Percentiles rank a stretch among this genome's conserved stretches.
Conservation (phyloP, 2,329 filamentous ascomycete genomes). For the Ramularia endophylla region DNA sequence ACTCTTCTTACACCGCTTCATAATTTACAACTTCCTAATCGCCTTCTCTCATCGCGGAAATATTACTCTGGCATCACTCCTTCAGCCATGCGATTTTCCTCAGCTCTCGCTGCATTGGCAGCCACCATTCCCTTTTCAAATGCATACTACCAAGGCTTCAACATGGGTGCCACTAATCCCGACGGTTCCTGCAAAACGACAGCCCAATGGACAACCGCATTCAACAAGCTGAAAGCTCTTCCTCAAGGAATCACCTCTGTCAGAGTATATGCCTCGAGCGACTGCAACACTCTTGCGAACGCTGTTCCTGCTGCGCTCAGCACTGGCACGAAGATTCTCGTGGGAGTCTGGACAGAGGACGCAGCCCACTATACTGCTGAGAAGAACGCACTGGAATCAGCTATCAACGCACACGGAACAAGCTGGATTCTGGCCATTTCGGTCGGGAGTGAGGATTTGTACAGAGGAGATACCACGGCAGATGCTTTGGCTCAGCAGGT, state of each 20-base stretch:
- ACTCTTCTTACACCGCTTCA: background rate
- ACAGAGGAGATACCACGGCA: slow-evolving; percentile 47
- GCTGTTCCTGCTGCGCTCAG: slow-evolving; percentile 54
- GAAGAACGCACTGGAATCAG: slow-evolving; percentile 54
- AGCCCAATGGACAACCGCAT: slow-evolving; percentile 33
- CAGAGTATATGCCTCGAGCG: slow-evolving; percentile 60
- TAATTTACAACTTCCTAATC: slow-evolving; percentile 3
- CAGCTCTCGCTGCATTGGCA: slow-evolving; percentile 28
- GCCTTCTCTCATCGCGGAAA: slow-evolving; percentile 1
- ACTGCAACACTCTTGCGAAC: slow-evolving; percentile 45
- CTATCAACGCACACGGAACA: slow-evolving; percentile 50
- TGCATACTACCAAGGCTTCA: slow-evolving; percentile 41
- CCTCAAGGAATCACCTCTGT: slow-evolving; percentile 55
- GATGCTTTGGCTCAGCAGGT: slow-evolving; percentile 40
- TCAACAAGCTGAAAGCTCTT: slow-evolving; percentile 33
- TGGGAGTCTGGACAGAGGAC: slow-evolving; percentile 55
- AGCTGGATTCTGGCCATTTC: slow-evolving; percentile 59
- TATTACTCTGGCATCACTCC: no score
- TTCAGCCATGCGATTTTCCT: slow-evolving; percentile 28
- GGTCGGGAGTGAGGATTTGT: slow-evolving; percentile 63
- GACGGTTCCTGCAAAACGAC: slow-evolving; percentile 37
- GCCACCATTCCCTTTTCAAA: slow-evolving; percentile 26
- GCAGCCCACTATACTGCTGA: slow-evolving; percentile 49
- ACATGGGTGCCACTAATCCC: slow-evolving; percentile 34
- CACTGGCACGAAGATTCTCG: slow-evolving; percentile 56